Percentiles rank a stretch among this genome's conserved stretches.
Conservation (phyloP, 352 stramenopile genomes). For the Phytophthora brassicae region DNA sequence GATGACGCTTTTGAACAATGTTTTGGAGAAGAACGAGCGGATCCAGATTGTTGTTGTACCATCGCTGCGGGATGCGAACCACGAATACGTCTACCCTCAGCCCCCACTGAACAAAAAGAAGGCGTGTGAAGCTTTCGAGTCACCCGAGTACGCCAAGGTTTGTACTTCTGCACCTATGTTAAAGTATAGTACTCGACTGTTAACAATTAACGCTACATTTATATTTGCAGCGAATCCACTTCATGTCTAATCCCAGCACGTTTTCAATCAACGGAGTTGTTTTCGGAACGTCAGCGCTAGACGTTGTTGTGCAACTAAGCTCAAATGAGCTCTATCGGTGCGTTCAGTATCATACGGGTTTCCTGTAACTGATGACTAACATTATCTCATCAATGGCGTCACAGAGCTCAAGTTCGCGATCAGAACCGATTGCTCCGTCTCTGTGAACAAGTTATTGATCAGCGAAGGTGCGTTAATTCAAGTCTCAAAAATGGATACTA, state of each 20-base stretch:
- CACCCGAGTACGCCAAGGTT: conserved; percentile 63
- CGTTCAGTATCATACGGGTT: background rate
- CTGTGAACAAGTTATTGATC: conserved; percentile 79
- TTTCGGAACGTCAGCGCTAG: conserved; percentile 92
- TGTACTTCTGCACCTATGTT: background rate
- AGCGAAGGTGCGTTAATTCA: conserved; percentile 55
- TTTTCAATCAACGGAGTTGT: conserved; percentile 95
- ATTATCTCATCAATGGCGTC: background rate
- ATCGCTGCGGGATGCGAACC: conserved; percentile 94
- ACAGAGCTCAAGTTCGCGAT: conserved; percentile 48
- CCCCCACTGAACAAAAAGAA: conserved; percentile 91
- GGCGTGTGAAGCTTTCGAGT: conserved; percentile 66
- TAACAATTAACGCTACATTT: conserved; percentile 5
- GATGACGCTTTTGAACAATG: conserved; percentile 72
- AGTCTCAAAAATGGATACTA: background rate
- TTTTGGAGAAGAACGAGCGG: conserved; percentile 46
- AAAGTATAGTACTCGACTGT: background rate
- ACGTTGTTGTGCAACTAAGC: conserved; percentile 89
- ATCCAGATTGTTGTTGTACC: conserved; percentile 94
- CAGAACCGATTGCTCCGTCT: conserved; percentile 78
- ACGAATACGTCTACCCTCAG: conserved; percentile 95
- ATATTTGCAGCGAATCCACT: conserved; percentile 84
- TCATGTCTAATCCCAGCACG: conserved; percentile 95
- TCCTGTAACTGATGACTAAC: background rate
- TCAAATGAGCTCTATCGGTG: conserved; percentile 78